Percentiles rank a stretch among this genome's conserved stretches.
Evolutionary conservation across 208 protist genomes (phyloP).

Genomic region (Wallacemonas sp.): DNA sequence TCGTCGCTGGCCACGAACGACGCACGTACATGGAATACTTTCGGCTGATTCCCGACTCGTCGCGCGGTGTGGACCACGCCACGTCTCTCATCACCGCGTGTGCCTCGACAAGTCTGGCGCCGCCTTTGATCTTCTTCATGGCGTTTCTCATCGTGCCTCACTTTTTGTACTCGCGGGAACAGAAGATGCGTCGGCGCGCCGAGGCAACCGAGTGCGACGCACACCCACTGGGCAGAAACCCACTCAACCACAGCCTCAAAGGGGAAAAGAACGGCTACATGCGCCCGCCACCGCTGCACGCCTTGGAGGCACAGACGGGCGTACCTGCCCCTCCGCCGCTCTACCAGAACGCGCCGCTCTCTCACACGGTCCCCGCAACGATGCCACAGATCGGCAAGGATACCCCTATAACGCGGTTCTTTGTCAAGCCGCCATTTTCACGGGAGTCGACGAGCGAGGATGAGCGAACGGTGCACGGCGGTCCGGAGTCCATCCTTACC

Average conservation of each 20-base stretch:
- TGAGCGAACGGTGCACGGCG: background rate
- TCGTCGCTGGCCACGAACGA: background rate
- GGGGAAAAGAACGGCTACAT: too few species aligned
- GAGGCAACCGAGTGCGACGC: too few species aligned
- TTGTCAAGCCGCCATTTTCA: background rate
- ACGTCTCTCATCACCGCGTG: slow-evolving; percentile 4
- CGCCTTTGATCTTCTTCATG: background rate
- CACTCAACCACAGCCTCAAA: too few species aligned
- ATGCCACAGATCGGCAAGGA: too few species aligned
- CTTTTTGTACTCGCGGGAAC: background rate
- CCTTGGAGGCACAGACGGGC: too few species aligned
- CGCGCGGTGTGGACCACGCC: background rate
- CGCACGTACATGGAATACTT: slow-evolving; percentile 1
- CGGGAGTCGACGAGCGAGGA: background rate
- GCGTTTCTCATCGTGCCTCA: background rate
- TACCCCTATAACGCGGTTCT: background rate
- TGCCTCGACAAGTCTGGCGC: background rate
- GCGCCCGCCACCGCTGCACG: too few species aligned
- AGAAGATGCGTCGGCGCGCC: too few species aligned
- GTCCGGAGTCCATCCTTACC: background rate
- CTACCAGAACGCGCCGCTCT: too few species aligned
- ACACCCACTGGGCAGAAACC: too few species aligned
- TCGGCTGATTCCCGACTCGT: slow-evolving; percentile 3
- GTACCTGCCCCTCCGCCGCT: too few species aligned
- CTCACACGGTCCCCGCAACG: too few species aligned